phyloP scores from a whole-genome alignment of 352 stramenopile species.

The Phytophthora tentaculata region DNA sequence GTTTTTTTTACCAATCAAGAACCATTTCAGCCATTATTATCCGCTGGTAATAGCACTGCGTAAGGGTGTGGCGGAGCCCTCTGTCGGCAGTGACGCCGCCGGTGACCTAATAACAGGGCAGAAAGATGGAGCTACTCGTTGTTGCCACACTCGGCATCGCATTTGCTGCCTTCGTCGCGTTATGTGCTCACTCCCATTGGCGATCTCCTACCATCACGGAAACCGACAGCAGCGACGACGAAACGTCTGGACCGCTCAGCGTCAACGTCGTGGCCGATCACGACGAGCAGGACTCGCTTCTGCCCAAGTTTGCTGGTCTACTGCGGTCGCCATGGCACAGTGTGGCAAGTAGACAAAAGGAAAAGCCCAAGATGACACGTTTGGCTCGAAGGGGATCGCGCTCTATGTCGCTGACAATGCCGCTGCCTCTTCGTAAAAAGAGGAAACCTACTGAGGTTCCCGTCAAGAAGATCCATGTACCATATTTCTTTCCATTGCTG shows the following conservation, averaged over 20 bases:
- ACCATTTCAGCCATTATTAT: background rate
- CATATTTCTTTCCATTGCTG: constrained; percentile 68
- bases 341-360: constrained; percentile 1
- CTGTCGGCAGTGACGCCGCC: background rate
- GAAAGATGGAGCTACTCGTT: constrained; percentile 17
- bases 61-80: background rate
- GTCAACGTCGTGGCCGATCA: constrained; percentile 30
- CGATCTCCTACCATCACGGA: constrained; percentile 1
- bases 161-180: background rate
- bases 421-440: constrained; percentile 29
- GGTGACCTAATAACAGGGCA: background rate
- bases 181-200: constrained; percentile 9
- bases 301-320: constrained; percentile 28
- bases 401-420: constrained; percentile 30
- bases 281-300: constrained; percentile 33
- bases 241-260: constrained; percentile 20
- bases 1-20: background rate
- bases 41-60: background rate
- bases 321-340: constrained; percentile 31
- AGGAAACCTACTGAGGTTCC: constrained; percentile 18
- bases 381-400: constrained; percentile 18
- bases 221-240: constrained; percentile 36
- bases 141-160: constrained; percentile 1
- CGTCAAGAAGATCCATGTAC: constrained; percentile 57
- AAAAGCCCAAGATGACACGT: constrained; percentile 24